Percentiles rank a stretch among this genome's conserved stretches.
Evolutionary conservation across 179 eudicot genomes (phyloP).

Genomic region (Beta lomatogona): DNA sequence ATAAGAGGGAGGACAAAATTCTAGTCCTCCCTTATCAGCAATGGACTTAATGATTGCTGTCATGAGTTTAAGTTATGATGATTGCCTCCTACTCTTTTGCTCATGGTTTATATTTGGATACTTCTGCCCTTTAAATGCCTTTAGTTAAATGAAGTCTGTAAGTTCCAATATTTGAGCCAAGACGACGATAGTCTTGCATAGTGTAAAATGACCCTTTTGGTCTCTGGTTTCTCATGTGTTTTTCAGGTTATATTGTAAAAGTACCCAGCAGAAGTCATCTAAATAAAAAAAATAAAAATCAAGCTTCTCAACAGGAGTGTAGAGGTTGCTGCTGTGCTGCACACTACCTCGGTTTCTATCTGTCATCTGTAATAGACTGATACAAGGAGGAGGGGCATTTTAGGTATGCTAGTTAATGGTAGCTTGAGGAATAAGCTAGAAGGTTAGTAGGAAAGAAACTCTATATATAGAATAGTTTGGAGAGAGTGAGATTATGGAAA

Average conservation of each 20-base stretch:
- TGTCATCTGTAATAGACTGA: too few relatives aligned
- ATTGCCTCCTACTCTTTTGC: conserved; percentile 1
- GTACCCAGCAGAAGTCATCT: not conserved
- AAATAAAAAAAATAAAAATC: not conserved
- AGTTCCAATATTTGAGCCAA: not conserved
- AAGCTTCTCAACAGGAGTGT: not conserved
- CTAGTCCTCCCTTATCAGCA: not conserved
- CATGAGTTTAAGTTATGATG: not conserved
- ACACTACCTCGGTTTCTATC: not conserved
- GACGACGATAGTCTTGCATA: not conserved
- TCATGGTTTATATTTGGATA: not conserved
- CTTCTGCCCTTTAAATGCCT: not conserved
- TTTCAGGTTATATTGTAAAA: not conserved
- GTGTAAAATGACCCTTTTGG: not conserved
- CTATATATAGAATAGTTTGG: too few relatives aligned
- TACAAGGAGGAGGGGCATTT: too few relatives aligned
- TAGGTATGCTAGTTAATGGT: too few relatives aligned
- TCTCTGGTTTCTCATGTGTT: not conserved
- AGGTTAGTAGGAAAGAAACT: too few relatives aligned
- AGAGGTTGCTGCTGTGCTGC: not conserved
- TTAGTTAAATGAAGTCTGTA: not conserved
- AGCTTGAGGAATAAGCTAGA: too few relatives aligned
- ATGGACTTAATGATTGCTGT: not conserved
- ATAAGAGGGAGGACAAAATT: not conserved
- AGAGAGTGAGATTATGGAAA: too few relatives aligned